Evolutionary conservation across 2,329 filamentous ascomycete genomes (phyloP).

Genomic region (Truncatella angustata): DNA sequence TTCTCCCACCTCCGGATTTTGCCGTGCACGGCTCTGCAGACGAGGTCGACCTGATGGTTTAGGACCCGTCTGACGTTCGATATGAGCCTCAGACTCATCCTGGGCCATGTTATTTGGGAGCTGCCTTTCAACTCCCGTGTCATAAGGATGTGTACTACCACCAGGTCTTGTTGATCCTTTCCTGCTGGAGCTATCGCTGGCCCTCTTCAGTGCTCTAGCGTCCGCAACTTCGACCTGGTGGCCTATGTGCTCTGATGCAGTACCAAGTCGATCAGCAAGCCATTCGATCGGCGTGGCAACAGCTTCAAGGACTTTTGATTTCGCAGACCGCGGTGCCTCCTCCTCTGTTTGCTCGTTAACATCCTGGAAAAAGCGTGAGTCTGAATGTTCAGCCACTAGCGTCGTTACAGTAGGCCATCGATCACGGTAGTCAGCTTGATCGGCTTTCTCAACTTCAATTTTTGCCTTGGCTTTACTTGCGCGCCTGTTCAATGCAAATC

Average conservation of each 20-base stretch:
- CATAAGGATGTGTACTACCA: constrained; percentile 29
- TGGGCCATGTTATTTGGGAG: background rate
- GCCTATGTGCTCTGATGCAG: constrained; percentile 21
- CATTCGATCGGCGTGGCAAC: constrained; percentile 18
- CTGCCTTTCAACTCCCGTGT: constrained; percentile 19
- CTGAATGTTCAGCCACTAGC: constrained; percentile 8
- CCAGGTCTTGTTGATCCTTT: constrained; percentile 19
- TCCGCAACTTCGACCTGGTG: constrained; percentile 19
- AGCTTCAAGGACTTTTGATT: constrained; percentile 18
- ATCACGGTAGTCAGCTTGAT: constrained; percentile 5
- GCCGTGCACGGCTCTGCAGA: background rate
- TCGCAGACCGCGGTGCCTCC: background rate
- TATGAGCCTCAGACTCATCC: too few relatives aligned
- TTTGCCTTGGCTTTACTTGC: background rate
- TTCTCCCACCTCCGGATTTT: too few relatives aligned
- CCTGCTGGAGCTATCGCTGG: constrained; percentile 5
- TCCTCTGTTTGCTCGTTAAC: background rate
- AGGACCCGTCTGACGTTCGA: too few relatives aligned
- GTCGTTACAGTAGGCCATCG: constrained; percentile 13
- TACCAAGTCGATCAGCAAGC: constrained; percentile 21
- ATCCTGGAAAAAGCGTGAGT: background rate
- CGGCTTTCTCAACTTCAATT: background rate
- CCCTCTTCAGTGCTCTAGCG: constrained; percentile 12
- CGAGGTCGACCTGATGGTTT: too few relatives aligned
- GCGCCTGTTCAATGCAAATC: background rate